These are phyloP conservation scores for Lentinula boryana DNA, from an alignment of 768 basidiomycete genomes.

Conservation along the genomic window DNA sequence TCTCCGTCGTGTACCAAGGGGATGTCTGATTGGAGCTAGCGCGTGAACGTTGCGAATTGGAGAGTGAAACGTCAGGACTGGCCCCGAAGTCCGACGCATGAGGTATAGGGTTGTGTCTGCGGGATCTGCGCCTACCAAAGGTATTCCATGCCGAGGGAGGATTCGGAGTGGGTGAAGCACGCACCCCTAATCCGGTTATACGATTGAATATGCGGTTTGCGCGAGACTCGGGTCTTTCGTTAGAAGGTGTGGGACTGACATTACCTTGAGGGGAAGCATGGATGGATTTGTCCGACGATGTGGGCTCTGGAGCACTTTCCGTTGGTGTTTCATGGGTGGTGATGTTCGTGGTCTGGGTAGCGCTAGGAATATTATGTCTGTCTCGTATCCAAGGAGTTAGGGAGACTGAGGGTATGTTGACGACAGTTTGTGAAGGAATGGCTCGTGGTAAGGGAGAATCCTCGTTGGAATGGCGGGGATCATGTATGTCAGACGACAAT, in stretches of 20 bases:
- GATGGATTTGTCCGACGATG: neutral
- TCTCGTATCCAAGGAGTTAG: slow-evolving; percentile 1
- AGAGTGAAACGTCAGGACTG: neutral
- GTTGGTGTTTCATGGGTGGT: neutral
- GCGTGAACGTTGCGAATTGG: slow-evolving; percentile 5
- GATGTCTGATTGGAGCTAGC: neutral
- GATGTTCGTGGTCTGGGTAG: neutral
- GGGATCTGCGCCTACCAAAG: slow-evolving; percentile 2
- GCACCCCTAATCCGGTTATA: neutral
- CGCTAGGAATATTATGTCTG: neutral
- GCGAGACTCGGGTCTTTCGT: neutral
- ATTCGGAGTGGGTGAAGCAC: slow-evolving; percentile 1
- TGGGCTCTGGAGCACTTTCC: neutral
- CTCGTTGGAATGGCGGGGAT: neutral
- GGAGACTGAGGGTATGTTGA: neutral
- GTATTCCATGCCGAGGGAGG: slow-evolving; percentile 8
- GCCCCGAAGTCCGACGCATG: slow-evolving; percentile 5
- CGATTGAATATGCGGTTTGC: slow-evolving; percentile 3
- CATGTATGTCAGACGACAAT: neutral
- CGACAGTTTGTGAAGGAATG: neutral
- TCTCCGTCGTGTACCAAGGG: neutral
- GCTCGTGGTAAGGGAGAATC: neutral
- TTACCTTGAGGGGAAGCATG: neutral
- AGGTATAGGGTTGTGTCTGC: slow-evolving; percentile 1
- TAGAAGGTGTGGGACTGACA: neutral